Conservation (phyloP, 305 asterid genomes). For the Plantago coronopus region DNA sequence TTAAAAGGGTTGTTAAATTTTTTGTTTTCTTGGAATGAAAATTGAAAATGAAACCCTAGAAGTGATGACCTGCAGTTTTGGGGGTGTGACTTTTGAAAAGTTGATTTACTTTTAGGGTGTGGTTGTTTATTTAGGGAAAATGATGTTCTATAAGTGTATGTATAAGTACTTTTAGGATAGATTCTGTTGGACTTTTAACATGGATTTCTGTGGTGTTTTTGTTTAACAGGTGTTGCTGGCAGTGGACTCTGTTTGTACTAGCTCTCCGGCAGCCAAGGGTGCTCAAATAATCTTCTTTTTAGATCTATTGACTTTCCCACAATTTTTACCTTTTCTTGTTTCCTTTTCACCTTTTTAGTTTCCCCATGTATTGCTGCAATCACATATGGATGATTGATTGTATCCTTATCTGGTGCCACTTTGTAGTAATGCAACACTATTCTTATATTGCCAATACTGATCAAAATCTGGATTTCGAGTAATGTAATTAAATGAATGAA, state of each 20-base stretch:
- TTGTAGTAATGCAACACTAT: too few relatives aligned
- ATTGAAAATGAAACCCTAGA: too few relatives aligned
- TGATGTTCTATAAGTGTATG: neutral
- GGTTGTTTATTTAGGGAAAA: neutral
- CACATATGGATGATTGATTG: too few relatives aligned
- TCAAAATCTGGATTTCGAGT: too few relatives aligned
- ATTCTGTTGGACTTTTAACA: constrained; percentile 14
- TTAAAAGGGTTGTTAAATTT: neutral
- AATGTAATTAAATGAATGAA: too few relatives aligned
- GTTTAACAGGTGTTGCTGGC: constrained; percentile 10
- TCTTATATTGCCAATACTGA: too few relatives aligned
- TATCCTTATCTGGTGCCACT: too few relatives aligned
- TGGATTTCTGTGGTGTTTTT: constrained; percentile 25
- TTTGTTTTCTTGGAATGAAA: too few relatives aligned
- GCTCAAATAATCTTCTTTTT: constrained; percentile 21
- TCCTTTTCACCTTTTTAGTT: neutral
- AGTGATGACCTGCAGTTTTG: too few relatives aligned
- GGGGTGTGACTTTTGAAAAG: too few relatives aligned
- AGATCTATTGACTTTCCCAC: constrained; percentile 27
- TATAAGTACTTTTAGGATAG: neutral
- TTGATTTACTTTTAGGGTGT: neutral
- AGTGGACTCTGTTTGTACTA: constrained; percentile 4
- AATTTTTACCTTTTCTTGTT: constrained; percentile 2
- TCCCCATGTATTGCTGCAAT: too few relatives aligned
- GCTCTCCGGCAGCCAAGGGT: constrained; percentile 10